phyloP scores from a whole-genome alignment of 768 basidiomycete genomes.

The Hydnomerulius pinastri region DNA sequence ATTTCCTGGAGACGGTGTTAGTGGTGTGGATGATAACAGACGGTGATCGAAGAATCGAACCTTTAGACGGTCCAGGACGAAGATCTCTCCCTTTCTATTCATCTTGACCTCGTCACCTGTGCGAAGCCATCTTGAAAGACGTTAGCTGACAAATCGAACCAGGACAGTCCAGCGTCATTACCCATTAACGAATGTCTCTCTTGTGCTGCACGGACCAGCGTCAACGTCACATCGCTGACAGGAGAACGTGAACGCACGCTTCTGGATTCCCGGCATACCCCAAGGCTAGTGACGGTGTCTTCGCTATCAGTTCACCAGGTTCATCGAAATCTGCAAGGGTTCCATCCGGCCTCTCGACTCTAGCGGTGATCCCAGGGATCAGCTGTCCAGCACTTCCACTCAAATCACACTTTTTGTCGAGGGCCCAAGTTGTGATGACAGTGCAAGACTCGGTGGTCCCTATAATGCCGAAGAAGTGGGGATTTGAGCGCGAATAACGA shows the following conservation, averaged over 20 bases:
- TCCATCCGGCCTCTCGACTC: conserved; percentile 61
- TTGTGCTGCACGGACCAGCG: conserved; percentile 43
- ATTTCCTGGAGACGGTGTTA: conserved; percentile 52
- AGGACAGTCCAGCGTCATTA: not conserved
- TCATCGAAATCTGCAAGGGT: conserved; percentile 56
- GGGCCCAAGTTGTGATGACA: conserved; percentile 48
- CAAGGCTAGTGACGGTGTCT: conserved; percentile 59
- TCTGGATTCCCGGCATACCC: conserved; percentile 58
- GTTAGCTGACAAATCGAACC: not conserved
- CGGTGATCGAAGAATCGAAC: conserved; percentile 30
- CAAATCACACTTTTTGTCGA: conserved; percentile 44
- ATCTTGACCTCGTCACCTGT: conserved; percentile 74
- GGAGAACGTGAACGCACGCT: conserved; percentile 47
- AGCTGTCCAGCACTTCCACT: conserved; percentile 61
- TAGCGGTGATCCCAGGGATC: conserved; percentile 56
- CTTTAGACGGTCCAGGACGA: conserved; percentile 74
- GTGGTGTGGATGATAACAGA: not conserved
- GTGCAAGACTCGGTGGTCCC: conserved; percentile 69
- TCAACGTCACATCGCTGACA: conserved; percentile 9
- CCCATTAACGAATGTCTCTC: conserved; percentile 62
- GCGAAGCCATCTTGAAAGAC: conserved; percentile 52
- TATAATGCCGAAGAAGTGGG: conserved; percentile 14
- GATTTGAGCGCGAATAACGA: not conserved
- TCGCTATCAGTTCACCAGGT: conserved; percentile 62
- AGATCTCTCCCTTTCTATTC: conserved; percentile 61